Evolutionary conservation across 2,329 filamentous ascomycete species (phyloP), one percentile per base, ranked within the genome.

Genomic region (Neofusicoccum laricinum): DNA sequence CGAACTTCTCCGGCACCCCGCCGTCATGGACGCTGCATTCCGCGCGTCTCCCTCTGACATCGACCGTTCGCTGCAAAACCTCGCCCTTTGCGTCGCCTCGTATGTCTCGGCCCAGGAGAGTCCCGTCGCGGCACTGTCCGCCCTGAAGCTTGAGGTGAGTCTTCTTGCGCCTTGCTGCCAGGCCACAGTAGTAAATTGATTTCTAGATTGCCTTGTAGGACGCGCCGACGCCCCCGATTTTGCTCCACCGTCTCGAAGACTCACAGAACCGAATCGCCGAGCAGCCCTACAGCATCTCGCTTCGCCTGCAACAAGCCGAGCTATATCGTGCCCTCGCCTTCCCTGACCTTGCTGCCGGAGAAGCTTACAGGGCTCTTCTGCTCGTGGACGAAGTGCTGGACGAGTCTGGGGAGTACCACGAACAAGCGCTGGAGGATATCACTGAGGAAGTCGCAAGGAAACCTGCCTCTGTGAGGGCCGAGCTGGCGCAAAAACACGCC

Each of bases 311-410:
- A 67, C 86, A 93, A 36, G 92, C 92, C 25, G 79, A 85, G 38
- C 81, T 90, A 46, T 88, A 97, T 76, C 85, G 88, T 15, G 81
- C 87, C 50, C 83, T 97, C 51, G 91, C 88, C 41, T 98, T 97
- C 76, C 92, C 92, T 0, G 95, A 99, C 75, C 85, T 99, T 43
- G 93, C 93, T 4, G 89, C 90, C 11, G 92, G 92, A 38, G 93
- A 97, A 80, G 92, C 92, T 4, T 98, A 98, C 75, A 89, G 90
- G 63, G 93, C 93, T 1, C 83, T 98, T n/a, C 85, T 97, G 3
- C 81, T 99, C 51, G 85, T 90, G 15, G 94, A 98, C 72, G 92
- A 95, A 68, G 85, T 92, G 40, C 78, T 84, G 67, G 89, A 95
- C 63, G 90, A 94, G 67, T 85, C 86, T 43, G 93, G 91, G 69